Conservation (phyloP, 352 stramenopile species). For the Globisporangium megalacanthum region DNA sequence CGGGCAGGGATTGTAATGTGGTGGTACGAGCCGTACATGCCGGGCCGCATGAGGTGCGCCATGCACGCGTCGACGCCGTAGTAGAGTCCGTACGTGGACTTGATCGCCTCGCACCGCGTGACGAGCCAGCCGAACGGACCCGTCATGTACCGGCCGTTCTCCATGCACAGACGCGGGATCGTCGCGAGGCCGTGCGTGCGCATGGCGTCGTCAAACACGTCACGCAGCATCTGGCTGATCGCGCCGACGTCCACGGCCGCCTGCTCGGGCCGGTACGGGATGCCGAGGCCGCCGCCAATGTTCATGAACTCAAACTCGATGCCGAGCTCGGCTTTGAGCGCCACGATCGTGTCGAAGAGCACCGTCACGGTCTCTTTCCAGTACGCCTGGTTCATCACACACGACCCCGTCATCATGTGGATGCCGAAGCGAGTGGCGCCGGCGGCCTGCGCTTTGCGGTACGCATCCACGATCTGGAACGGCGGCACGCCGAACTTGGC, state of each 20-base stretch:
- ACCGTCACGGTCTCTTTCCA: constrained; percentile 85
- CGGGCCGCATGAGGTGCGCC: constrained; percentile 87
- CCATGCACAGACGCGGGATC: constrained; percentile 78
- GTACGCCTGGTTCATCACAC: constrained; percentile 87
- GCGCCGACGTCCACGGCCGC: constrained; percentile 54
- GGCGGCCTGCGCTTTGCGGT: constrained; percentile 70
- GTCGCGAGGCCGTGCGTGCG: constrained; percentile 49
- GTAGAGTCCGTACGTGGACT: constrained; percentile 81
- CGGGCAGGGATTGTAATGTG: constrained; percentile 77
- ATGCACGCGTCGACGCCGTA: constrained; percentile 88
- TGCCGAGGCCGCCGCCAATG: constrained; percentile 84
- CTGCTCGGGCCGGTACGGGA: constrained; percentile 82
- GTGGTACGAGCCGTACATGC: constrained; percentile 89
- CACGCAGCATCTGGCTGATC: constrained; percentile 70
- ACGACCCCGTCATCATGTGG: constrained; percentile 91
- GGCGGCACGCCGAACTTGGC: constrained; percentile 87
- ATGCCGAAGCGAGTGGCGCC: constrained; percentile 86
- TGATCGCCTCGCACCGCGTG: constrained; percentile 81
- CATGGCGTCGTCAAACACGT: constrained; percentile 77
- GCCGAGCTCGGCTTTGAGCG: constrained; percentile 68
- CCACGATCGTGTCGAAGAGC: constrained; percentile 78
- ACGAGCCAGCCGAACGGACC: constrained; percentile 85
- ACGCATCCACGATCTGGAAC: constrained; percentile 87
- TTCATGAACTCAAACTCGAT: constrained; percentile 92
- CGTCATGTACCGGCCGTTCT: constrained; percentile 89